Percentiles rank a stretch among this genome's conserved stretches.
Conservation (phyloP, 208 protist species). For the Borovskyia barvae region DNA sequence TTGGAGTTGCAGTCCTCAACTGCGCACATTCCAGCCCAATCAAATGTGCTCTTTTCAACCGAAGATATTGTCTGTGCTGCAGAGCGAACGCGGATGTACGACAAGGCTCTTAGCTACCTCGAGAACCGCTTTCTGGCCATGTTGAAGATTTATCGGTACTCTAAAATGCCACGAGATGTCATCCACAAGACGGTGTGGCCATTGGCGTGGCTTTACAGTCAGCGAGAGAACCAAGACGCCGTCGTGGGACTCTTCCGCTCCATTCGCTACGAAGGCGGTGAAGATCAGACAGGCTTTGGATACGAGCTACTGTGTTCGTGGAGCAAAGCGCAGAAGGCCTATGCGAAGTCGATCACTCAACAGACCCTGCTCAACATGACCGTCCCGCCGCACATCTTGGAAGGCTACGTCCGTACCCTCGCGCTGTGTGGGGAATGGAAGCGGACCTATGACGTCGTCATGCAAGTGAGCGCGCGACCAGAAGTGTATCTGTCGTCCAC, state of each 20-base stretch:
- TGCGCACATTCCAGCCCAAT: constrained; percentile 40
- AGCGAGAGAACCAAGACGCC: constrained; percentile 90
- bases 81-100: constrained; percentile 85
- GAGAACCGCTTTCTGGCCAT: constrained; percentile 70
- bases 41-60: constrained; percentile 76
- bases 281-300: constrained; percentile 78
- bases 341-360: constrained; percentile 52
- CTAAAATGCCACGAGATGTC: constrained; percentile 63
- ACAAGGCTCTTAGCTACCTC: constrained; percentile 88
- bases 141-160: constrained; percentile 70
- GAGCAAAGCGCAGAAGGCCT: constrained; percentile 80
- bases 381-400: constrained; percentile 34
- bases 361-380: constrained; percentile 31
- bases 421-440: constrained; percentile 87
- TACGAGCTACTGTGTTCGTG: constrained; percentile 88
- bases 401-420: constrained; percentile 87
- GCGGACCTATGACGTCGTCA: constrained; percentile 57
- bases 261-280: constrained; percentile 70
- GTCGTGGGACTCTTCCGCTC: constrained; percentile 86
- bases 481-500: constrained; percentile 46
- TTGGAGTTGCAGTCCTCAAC: constrained; percentile 11
- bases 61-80: constrained; percentile 84
- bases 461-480: constrained; percentile 33
- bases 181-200: constrained; percentile 81
- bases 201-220: constrained; percentile 87